Percentiles rank a stretch among this genome's conserved stretches.
Conservation (phyloP, 768 basidiomycete species). For the Lyophyllum semitale region DNA sequence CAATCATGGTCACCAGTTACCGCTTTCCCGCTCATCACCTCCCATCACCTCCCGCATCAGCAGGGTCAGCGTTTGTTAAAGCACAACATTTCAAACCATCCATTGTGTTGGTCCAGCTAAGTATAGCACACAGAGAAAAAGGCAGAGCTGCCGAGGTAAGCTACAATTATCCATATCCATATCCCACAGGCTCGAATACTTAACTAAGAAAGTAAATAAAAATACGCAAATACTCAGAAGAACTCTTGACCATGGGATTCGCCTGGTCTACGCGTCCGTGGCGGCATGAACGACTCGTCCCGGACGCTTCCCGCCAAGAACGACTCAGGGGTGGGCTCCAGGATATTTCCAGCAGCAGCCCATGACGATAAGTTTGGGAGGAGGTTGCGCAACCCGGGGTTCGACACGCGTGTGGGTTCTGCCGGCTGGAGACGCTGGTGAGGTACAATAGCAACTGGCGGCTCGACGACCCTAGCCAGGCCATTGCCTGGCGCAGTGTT, state of each 20-base stretch:
- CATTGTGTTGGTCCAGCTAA: no score
- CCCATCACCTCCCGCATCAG: not conserved
- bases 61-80: not conserved
- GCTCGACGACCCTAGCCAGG: not conserved
- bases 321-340: constrained; percentile 28
- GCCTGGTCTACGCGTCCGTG: constrained; percentile 20
- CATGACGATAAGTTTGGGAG: constrained; percentile 27
- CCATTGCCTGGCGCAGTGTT: constrained; percentile 22
- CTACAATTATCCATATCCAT: not conserved
- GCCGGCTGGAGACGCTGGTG: constrained; percentile 11
- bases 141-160: no score
- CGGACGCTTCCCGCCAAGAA: constrained; percentile 35
- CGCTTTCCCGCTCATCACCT: not conserved
- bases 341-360: constrained; percentile 28
- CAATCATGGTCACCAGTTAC: no score
- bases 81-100: not conserved
- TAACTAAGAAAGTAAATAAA: not conserved
- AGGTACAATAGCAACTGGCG: constrained; percentile 19
- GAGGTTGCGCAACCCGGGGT: constrained; percentile 17
- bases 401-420: constrained; percentile 5
- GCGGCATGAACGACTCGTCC: constrained; percentile 33
- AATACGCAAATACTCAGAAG: constrained; percentile 19
- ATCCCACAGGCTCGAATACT: not conserved
- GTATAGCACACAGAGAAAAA: no score
- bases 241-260: constrained; percentile 26